Conservation (phyloP, 371 early-diverging fungal species). For the Mucor circinelloides region DNA sequence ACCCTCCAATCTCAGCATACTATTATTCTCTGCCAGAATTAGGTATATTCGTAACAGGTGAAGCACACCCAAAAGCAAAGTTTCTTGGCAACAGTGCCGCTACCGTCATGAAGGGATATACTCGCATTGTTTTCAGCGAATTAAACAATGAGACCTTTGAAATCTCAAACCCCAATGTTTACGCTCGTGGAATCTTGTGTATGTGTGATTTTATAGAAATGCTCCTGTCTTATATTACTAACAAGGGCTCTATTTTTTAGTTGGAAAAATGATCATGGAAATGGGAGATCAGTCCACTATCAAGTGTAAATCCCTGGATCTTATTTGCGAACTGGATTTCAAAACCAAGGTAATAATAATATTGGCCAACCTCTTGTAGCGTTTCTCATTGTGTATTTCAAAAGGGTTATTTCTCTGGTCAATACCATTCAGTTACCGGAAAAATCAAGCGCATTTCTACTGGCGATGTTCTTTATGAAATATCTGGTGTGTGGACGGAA, state of each 20-base stretch:
- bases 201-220: conserved; percentile 49
- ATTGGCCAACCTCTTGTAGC: neutral
- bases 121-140: conserved; percentile 40
- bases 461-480: conserved; percentile 73
- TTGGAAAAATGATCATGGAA: conserved; percentile 96
- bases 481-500: conserved; percentile 90
- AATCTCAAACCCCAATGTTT: conserved; percentile 47
- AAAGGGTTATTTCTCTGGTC: conserved; percentile 77
- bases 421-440: conserved; percentile 80
- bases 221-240: conserved; percentile 44
- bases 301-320: conserved; percentile 73
- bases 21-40: conserved; percentile 66
- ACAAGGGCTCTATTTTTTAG: conserved; percentile 37
- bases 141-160: conserved; percentile 41
- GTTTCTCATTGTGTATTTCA: neutral
- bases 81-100: conserved; percentile 94
- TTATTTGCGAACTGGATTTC: conserved; percentile 87
- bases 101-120: conserved; percentile 77
- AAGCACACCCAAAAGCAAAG: conserved; percentile 86
- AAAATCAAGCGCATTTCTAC: conserved; percentile 80
- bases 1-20: conserved; percentile 72
- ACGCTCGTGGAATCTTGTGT: conserved; percentile 58
- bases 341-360: conserved; percentile 77
- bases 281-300: conserved; percentile 85
- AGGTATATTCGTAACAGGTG: conserved; percentile 78